phyloP scores from a whole-genome alignment of 176 grass and related monocot species.

The Aegilops umbellulata region DNA sequence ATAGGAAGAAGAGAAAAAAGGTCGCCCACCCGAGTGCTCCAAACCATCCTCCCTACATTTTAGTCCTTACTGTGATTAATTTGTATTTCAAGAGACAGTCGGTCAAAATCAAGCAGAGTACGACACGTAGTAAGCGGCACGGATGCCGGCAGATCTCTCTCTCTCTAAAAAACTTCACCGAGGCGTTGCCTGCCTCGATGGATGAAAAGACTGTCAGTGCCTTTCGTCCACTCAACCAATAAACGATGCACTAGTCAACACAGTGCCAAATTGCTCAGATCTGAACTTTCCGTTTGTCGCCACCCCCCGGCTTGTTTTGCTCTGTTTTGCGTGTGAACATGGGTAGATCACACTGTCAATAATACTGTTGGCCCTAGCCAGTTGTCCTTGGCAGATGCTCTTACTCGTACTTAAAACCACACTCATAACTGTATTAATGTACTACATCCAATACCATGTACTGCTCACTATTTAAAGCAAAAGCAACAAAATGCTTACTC shows the following conservation, averaged over 20 bases:
- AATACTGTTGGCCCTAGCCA: not conserved
- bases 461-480: not conserved
- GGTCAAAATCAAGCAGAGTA: slow-evolving; percentile 11
- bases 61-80: no score
- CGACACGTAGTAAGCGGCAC: slow-evolving; percentile 12
- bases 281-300: slow-evolving; percentile 24
- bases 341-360: not conserved
- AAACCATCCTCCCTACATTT: no score
- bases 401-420: not conserved
- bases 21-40: no score
- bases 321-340: not conserved
- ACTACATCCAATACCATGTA: not conserved
- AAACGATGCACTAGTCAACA: not conserved
- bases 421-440: not conserved
- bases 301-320: not conserved
- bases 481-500: not conserved
- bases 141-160: not conserved
- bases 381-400: not conserved
- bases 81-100: not conserved
- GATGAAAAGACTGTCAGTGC: not conserved
- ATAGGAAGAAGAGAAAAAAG: no score
- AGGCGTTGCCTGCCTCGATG: not conserved
- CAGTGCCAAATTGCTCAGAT: slow-evolving; percentile 12
- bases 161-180: no score
- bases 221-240: not conserved